Evolutionary conservation across 1,139 yeast genomes (phyloP), one percentile per base, ranked within the genome.

Genomic region (Kurtzmaniella quercitrusa): DNA sequence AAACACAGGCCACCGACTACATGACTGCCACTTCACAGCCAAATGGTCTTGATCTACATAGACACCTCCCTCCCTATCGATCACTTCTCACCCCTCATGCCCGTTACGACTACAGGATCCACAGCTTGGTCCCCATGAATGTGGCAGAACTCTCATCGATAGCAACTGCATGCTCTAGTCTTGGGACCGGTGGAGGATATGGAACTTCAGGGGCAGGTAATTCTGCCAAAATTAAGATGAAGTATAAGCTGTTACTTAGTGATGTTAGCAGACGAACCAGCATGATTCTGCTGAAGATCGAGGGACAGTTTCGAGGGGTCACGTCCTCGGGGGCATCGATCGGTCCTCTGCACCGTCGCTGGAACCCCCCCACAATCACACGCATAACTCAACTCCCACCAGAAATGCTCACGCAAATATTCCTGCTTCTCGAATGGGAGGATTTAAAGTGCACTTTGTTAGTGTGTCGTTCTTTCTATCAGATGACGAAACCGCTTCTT

Each of bases 401-500:
- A 10, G 38, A 36, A 36, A 36, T 36, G 17, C 27, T 36, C n/a
- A 12, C 12, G 8, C 8, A 19, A 14, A 36, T 36, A 10, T 36
- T 36, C 6, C 16, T 10, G 12, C 14, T 36, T 3, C 63, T 63
- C 44, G 57, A 57, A 29, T 50, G 49, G 14, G 41, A 48, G 2
- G 62, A 63, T 42, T 65, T 66, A 45, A 55, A 56, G 39, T 53
- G 53, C 37, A 75, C 83, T 50, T 58, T 83, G 33, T 74, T 72
- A 47, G 79, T 81, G 6, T 71, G 72, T 54, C 74, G 66, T 46
- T 59, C 63, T 23, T 75, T 83, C 50, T 75, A 82, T 55, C 61
- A 58, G 39, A 64, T 77, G n/a, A 70, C 81, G 9, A 79, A 81
- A 52, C 74, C 75, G 2, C 66, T 72, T 29, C 62, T 85, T 17